These are phyloP conservation scores for Bipolaris oryzae DNA, from an alignment of 2,329 filamentous ascomycete genomes.

Conservation along the genomic window DNA sequence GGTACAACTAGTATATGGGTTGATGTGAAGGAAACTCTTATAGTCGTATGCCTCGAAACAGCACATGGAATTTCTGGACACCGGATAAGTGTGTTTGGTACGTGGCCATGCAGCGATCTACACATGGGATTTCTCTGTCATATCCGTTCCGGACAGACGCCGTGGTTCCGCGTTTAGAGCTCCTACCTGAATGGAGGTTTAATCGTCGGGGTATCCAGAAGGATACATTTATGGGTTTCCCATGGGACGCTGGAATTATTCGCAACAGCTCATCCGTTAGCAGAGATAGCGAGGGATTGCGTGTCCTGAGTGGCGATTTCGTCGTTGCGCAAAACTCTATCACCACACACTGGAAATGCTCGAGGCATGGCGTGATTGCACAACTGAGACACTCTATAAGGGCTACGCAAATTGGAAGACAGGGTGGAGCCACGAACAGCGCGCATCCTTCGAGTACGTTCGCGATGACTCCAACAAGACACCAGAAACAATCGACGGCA, in stretches of 20 bases:
- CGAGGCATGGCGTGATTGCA: slow-evolving; percentile 40
- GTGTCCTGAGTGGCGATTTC: slow-evolving; percentile 50
- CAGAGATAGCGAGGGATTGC: slow-evolving; percentile 44
- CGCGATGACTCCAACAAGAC: slow-evolving; percentile 40
- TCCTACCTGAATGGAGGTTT: slow-evolving; percentile 58
- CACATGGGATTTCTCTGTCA: neutral
- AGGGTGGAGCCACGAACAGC: slow-evolving; percentile 42
- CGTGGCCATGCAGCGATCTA: neutral
- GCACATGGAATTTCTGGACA: neutral
- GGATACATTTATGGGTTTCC: slow-evolving; percentile 51
- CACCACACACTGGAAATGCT: slow-evolving; percentile 35
- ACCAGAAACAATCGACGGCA: slow-evolving; percentile 33
- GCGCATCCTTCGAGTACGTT: slow-evolving; percentile 43
- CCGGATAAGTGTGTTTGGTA: too few species aligned
- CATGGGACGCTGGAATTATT: slow-evolving; percentile 42
- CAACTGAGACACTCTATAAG: slow-evolving; percentile 31
- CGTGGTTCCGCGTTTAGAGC: slow-evolving; percentile 50
- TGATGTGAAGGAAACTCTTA: too few species aligned
- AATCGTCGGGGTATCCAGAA: slow-evolving; percentile 54
- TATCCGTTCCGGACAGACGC: slow-evolving; percentile 31
- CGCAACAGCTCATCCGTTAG: slow-evolving; percentile 27
- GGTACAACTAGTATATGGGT: too few species aligned
- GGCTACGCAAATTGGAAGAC: slow-evolving; percentile 38
- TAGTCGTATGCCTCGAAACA: neutral
- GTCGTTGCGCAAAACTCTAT: slow-evolving; percentile 45